Base-by-base conservation (phyloP, 768 basidiomycete species). In the Dentipellis sp. region DNA sequence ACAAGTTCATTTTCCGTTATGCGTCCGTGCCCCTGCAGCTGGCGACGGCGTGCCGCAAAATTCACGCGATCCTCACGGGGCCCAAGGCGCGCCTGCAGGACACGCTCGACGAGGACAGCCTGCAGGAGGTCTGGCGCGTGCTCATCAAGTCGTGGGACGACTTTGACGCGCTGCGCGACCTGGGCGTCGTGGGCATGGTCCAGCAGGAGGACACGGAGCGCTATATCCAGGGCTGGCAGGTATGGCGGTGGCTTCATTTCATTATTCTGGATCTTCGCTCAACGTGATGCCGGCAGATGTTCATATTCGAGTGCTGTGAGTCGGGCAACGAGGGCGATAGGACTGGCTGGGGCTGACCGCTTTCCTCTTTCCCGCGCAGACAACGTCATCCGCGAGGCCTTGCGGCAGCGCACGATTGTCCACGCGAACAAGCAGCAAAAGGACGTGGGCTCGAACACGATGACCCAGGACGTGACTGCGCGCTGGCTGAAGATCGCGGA, bases 301-400 rank as follows among this genome's bases (percentile, higher is more conserved):
- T 90, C 70, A 84, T 94, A 59, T 95, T 95, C 62, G 91, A 94
- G 69, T 91, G 88, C 67, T 79, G 85, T 87, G 67, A 75, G 86
- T 80, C 22, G 8, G 6, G 29, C 3, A 29, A 29, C 6, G 29
- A 29, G 29, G 29, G 29, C 29, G 29, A 22, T 17, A 17, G 35
- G 10, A 21, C 10, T 46, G 9, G 16, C 14, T 19, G 52, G 19
- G 42, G 35, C 29, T 29, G 56, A 40, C 14, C 35, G 48, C n/a
- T 19, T 58, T 51, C 56, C 35, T 38, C 10, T 38, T 19, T n/a
- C n/a, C 12, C 46, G 54, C 12, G 51, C 47, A 83, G 88, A 93
- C 67, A 94, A 94, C 68, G 79, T 91, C 61, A 87, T 95, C 62
- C 84, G 90, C 29, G 91, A 93, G 65, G 79, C 84, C 2, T 79